phyloP scores from a whole-genome alignment of 108 stramenopile genomes.

The Cyclostephanos invisitatus region DNA sequence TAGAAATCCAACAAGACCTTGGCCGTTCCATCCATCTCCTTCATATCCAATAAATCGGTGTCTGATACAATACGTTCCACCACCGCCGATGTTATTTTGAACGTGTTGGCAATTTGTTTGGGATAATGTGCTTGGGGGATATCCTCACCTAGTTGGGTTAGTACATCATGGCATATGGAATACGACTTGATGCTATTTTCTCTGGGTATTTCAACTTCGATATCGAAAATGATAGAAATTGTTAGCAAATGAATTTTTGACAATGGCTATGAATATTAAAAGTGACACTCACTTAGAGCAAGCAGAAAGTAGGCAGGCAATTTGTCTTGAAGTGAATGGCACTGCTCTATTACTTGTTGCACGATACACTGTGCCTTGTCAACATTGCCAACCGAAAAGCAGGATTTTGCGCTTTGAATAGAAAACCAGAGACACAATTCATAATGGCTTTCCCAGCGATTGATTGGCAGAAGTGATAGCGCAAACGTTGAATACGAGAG shows the following conservation, averaged over 20 bases:
- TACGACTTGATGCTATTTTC: constrained; percentile 2
- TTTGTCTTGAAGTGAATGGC: constrained; percentile 23
- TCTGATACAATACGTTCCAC: constrained; percentile 5
- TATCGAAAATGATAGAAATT: neutral
- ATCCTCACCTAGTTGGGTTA: constrained; percentile 37
- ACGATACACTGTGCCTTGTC: constrained; percentile 12
- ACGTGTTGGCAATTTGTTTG: neutral
- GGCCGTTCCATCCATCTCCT: constrained; percentile 6
- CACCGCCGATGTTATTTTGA: constrained; percentile 12
- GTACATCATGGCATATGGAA: constrained; percentile 21
- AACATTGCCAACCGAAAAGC: constrained; percentile 17
- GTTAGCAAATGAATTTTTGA: neutral
- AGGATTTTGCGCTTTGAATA: constrained; percentile 7
- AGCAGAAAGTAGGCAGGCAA: constrained; percentile 28
- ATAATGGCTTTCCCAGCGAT: constrained; percentile 28
- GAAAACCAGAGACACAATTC: constrained; percentile 10
- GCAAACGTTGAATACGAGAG: constrained; percentile 20
- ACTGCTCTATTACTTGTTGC: constrained; percentile 10
- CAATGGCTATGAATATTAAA: neutral
- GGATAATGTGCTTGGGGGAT: constrained; percentile 16
- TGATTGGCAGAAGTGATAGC: constrained; percentile 6
- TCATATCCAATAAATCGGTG: constrained; percentile 26
- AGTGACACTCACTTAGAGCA: neutral
- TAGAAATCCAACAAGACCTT: constrained; percentile 25
- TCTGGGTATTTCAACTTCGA: neutral